Percentiles rank a stretch among this genome's conserved stretches.
Evolutionary conservation across 805 yeast species (phyloP).

Genomic region (Ogataea paraovalis): DNA sequence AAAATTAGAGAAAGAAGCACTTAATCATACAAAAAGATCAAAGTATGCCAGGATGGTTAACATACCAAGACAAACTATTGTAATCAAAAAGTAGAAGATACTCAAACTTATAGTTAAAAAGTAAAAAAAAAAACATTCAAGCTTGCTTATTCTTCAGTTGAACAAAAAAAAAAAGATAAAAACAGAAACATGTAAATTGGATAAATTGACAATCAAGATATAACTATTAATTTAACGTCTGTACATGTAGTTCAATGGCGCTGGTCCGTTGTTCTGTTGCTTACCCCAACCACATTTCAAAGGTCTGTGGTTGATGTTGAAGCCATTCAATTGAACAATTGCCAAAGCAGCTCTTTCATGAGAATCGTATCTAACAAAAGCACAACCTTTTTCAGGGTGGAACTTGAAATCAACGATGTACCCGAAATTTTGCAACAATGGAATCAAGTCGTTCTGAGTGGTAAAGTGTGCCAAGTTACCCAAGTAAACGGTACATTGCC

Average conservation of each 20-base stretch:
- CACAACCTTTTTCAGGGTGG: constrained; percentile 80
- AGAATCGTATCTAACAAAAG: constrained; percentile 80
- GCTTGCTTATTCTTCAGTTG: neutral
- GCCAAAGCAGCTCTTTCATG: constrained; percentile 90
- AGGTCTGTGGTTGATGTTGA: constrained; percentile 69
- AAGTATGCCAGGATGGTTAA: neutral
- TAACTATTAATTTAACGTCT: constrained; percentile 12
- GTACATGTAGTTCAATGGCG: constrained; percentile 22
- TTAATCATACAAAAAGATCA: neutral
- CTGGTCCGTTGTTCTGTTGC: constrained; percentile 20
- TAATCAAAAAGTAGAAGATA: neutral
- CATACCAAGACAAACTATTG: neutral
- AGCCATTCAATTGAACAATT: constrained; percentile 72
- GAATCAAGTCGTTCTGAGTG: constrained; percentile 67
- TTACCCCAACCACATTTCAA: constrained; percentile 88
- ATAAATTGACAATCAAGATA: neutral
- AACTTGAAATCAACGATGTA: constrained; percentile 76
- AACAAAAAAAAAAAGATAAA: neutral
- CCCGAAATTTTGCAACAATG: constrained; percentile 75
- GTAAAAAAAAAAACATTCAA: neutral
- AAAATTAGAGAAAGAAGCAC: neutral
- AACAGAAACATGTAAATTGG: no score
- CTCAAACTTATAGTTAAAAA: neutral
- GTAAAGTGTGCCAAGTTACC: constrained; percentile 81
- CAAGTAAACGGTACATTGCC: constrained; percentile 83